phyloP scores from a whole-genome alignment of 805 yeast genomes.

The Saturnispora serradocipensis region DNA sequence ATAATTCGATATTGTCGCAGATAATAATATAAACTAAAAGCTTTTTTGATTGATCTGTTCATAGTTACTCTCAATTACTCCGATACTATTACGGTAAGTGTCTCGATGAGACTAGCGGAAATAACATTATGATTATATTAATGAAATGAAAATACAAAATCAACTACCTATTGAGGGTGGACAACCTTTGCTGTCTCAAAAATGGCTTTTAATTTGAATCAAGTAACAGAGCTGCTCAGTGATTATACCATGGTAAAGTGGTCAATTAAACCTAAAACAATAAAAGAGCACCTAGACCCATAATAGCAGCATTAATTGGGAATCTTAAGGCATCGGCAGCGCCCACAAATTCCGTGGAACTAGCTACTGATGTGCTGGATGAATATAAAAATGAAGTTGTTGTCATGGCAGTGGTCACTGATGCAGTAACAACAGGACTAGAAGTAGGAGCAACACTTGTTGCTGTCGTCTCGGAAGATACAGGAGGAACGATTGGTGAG shows the following conservation, averaged over 20 bases:
- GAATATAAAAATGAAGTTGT: neutral
- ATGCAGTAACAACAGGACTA: neutral
- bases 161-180: neutral
- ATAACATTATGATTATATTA: neutral
- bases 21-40: too few relatives aligned
- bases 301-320: neutral
- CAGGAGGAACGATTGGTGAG: neutral
- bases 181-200: neutral
- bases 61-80: neutral
- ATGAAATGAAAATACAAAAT: too few relatives aligned
- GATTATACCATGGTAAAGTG: neutral
- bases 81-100: too few relatives aligned
- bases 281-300: slow-evolving; percentile 2
- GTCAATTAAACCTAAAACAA: neutral
- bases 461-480: neutral
- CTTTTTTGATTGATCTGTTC: neutral
- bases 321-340: neutral
- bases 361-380: neutral
- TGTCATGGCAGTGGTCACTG: neutral
- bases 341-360: neutral
- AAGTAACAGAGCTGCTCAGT: neutral
- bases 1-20: neutral
- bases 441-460: neutral
- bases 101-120: neutral
- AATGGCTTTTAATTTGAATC: neutral